Percentiles rank a stretch among this genome's conserved stretches.
These are phyloP conservation scores for Helianthus annuus DNA, from an alignment of 129 eudicot genomes.

Conservation along the genomic window HanXRQr2.0-SUNRISE NC_035449.2:39273181-39273680, in stretches of 20 bases:
- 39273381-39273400: background rate
- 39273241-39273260: background rate
- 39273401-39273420: background rate
- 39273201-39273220: constrained; percentile 31
- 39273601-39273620: no score
- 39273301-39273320: background rate
- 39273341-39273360: background rate
- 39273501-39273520: background rate
- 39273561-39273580: no score
- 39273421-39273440: background rate
- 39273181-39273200: constrained; percentile 21
- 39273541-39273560: no score
- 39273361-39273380: background rate
- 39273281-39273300: constrained; percentile 7
- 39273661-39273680: no score
- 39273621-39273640: no score
- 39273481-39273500: background rate
- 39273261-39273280: background rate
- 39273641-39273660: no score
- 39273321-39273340: background rate
- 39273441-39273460: no score
- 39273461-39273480: background rate
- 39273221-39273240: constrained; percentile 32
- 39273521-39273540: no score
- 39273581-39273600: no score